Base-by-base conservation (phyloP, 768 basidiomycete genomes). In the Lactarius deliciosus region DNA sequence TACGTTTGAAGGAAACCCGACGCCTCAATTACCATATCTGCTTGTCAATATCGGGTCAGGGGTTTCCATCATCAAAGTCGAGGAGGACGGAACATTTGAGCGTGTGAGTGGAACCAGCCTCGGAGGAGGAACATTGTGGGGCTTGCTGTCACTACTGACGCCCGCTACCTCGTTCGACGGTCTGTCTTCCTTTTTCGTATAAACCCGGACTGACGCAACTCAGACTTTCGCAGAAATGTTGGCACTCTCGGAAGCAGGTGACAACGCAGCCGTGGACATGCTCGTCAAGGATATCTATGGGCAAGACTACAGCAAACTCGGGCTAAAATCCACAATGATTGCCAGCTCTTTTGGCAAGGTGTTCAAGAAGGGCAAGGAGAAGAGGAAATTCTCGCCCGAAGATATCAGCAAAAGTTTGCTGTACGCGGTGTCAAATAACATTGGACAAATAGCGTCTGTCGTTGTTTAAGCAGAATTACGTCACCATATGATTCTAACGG, bases 231-330 rank as follows among this genome's bases (percentile, higher is more conserved):
- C 79, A 99, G 97, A 98, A 77, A 99, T 99, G 96, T 81, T 99
- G 70, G 85, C 87, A 9, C 82, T 99, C 25, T 97, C 97, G 0
- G 97, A 99, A 77, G 76, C 85, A 74, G 97, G 97, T 45, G 93
- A 97, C 78, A 98, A 99, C 75, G 86, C 91, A 53, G 83, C 83
- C 6, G 96, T 98, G 16, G 97, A 99, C 77, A 98, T 98, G 96
- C 88, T 98, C 57, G 96, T 99, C 55, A 96, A 97, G 41, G 97
- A 99, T 79, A 99, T 99, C 72, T 99, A 97, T 76, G 94, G 97
- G n/a, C 90, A 93, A 71, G 97, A 98, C 79, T 98, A 98, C 79
- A 88, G 85, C 76, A 90, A 91, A 68, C 86, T 99, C 41, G 97
- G 97, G 20, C 86, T 99, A 63, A 98, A 98, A 78, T 97, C 96